These are phyloP conservation scores for Brassica cretica DNA, from an alignment of 345 rosid species.

Conservation along the genomic window DNA sequence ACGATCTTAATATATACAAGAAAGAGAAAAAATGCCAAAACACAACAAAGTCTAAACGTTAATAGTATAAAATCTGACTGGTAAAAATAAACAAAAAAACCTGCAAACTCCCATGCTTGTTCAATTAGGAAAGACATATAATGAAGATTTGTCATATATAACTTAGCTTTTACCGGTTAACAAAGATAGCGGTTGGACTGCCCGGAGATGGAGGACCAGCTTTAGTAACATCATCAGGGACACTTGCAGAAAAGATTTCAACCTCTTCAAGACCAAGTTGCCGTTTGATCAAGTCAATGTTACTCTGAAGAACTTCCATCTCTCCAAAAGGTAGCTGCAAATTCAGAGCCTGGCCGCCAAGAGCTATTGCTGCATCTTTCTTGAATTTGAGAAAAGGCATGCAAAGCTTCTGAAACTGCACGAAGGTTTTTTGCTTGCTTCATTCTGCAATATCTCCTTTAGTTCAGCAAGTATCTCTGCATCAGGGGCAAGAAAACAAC, in stretches of 20 bases:
- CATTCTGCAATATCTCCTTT: background rate
- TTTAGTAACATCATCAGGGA: conserved; percentile 48
- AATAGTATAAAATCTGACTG: background rate
- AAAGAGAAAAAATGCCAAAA: too few relatives aligned
- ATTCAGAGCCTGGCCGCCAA: conserved; percentile 74
- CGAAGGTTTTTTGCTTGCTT: conserved; percentile 42
- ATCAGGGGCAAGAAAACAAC: conserved; percentile 60
- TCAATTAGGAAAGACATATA: background rate
- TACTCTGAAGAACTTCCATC: conserved; percentile 71
- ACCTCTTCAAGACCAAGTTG: conserved; percentile 66
- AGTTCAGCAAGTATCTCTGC: conserved; percentile 18
- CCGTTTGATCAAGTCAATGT: conserved; percentile 74
- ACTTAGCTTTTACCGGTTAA: conserved; percentile 19
- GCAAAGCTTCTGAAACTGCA: conserved; percentile 62
- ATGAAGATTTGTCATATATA: background rate
- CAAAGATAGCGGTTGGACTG: background rate
- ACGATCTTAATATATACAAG: too few relatives aligned
- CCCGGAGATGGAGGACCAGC: conserved; percentile 45
- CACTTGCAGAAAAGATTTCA: conserved; percentile 52
- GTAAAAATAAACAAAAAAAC: background rate
- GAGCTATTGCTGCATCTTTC: conserved; percentile 62
- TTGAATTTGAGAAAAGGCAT: conserved; percentile 89
- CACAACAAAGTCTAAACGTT: too few relatives aligned
- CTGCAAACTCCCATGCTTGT: conserved; percentile 10
- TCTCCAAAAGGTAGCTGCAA: conserved; percentile 83